Evolutionary conservation across 176 grass and related monocot species (phyloP).

Genomic region (Pharus latifolius): DNA sequence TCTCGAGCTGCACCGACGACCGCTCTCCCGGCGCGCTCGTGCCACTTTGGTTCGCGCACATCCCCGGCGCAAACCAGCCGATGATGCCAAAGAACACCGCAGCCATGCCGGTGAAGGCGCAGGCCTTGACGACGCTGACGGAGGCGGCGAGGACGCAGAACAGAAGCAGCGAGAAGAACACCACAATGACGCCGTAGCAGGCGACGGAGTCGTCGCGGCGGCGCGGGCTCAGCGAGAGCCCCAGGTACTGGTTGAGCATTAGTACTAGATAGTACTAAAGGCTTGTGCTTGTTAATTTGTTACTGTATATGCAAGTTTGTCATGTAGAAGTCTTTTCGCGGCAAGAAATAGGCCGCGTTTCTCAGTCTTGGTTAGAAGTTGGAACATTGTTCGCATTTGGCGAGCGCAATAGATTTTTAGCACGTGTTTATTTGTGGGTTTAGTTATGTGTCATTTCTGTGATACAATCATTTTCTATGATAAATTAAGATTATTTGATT

Average conservation of each 20-base stretch:
- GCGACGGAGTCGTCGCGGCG: background rate
- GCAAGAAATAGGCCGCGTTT: conserved; percentile 1
- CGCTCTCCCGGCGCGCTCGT: too few relatives aligned
- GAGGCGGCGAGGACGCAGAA: conserved; percentile 20
- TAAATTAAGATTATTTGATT: too few relatives aligned
- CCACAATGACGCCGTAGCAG: conserved; percentile 13
- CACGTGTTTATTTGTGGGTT: too few relatives aligned
- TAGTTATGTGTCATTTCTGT: conserved; percentile 1
- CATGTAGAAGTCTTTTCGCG: background rate
- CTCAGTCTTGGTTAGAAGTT: too few relatives aligned
- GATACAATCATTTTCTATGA: background rate
- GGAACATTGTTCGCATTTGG: background rate
- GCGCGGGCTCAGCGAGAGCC: background rate
- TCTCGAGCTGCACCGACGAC: too few relatives aligned
- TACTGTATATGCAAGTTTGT: background rate
- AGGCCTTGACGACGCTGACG: background rate
- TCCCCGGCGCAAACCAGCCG: conserved; percentile 6
- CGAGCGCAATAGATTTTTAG: background rate
- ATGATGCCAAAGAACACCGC: background rate
- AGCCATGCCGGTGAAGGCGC: background rate
- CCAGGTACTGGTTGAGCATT: conserved; percentile 23
- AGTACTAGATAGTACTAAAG: background rate
- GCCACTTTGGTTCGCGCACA: too few relatives aligned
- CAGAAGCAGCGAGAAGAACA: conserved; percentile 14
- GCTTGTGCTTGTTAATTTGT: too few relatives aligned